Evolutionary conservation across 1,284 basidiomycete genomes (phyloP), one percentile per base, ranked within the genome.

Genomic region (Ganoderma lingzhi): DNA sequence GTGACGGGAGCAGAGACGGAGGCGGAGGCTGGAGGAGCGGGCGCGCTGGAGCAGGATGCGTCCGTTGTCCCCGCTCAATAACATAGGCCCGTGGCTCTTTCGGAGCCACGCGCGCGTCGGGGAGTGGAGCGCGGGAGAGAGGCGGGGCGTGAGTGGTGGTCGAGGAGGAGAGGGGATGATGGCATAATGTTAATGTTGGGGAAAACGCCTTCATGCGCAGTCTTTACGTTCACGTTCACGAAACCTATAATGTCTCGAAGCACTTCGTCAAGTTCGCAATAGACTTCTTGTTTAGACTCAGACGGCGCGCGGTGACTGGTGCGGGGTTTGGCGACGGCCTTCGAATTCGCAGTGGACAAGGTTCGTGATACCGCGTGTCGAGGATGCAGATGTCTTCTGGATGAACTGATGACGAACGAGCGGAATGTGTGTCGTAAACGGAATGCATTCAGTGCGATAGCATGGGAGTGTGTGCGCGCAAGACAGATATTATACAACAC

Each of bases 51-150:
- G 8, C 12, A 12, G 10, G 48, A n/a, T 55, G 48, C 48, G 30
- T 48, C 62, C 17, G 77, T 80, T 56, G 70, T 74, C 0, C 60
- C 53, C 15, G 53, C 73, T 37, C 79, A 85, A 83, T 86, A 82
- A 82, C 82, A 81, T 71, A 72, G 67, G 78, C 72, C 68, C 42
- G 74, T 74, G 76, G 73, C 72, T 75, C 75, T 10, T 14, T 1
- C 19, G 28, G 73, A 67, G 75, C 70, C 73, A 70, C 70, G 68
- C 12, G 62, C 1, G 55, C 48, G 62, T 32, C n/a, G 17, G 23
- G 23, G 42, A 10, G 42, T 23, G 17, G 35, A 10, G 42, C 41
- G 55, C 14, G 37, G 15, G 17, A 15, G 23, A 19, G n/a, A 35
- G n/a, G 9, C 30, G 61, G 44, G 59, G 32, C 12, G 32, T 15